phyloP scores from a whole-genome alignment of 108 stramenopile genomes.

The Skeletonema grethae region DNA sequence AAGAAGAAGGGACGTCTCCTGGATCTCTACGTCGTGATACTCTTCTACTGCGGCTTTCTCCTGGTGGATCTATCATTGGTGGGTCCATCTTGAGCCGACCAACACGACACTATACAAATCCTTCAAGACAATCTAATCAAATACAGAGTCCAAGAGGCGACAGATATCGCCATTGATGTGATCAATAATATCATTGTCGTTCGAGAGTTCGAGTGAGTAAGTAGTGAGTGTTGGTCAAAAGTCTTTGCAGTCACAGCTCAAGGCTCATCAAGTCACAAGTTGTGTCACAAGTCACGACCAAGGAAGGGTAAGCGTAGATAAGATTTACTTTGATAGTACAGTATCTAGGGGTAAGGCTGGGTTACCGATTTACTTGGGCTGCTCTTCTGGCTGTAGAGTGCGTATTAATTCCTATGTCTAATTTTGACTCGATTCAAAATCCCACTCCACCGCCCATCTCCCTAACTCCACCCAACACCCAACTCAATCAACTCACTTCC shows the following conservation, averaged over 20 bases:
- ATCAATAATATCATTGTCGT: too few species aligned
- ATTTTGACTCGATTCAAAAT: too few species aligned
- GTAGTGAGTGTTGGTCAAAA: too few species aligned
- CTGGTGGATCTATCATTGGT: slow-evolving; percentile 1
- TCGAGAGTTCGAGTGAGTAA: too few species aligned
- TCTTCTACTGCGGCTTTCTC: background rate
- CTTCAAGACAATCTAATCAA: background rate
- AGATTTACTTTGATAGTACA: background rate
- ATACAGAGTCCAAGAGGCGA: background rate
- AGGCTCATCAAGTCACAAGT: too few species aligned
- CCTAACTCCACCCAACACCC: background rate
- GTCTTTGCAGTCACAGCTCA: too few species aligned
- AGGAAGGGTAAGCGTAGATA: too few species aligned
- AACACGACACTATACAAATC: background rate
- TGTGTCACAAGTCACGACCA: too few species aligned
- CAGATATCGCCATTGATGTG: too few species aligned
- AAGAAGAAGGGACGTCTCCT: background rate
- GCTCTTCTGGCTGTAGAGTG: background rate
- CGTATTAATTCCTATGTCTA: background rate
- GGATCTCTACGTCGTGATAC: background rate
- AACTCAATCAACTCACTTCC: background rate
- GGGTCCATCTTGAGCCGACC: background rate
- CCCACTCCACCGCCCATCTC: background rate
- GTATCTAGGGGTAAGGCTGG: background rate
- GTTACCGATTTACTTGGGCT: background rate